Conservation (phyloP, 2,329 filamentous ascomycete genomes). For the Sporothrix phasma region DNA sequence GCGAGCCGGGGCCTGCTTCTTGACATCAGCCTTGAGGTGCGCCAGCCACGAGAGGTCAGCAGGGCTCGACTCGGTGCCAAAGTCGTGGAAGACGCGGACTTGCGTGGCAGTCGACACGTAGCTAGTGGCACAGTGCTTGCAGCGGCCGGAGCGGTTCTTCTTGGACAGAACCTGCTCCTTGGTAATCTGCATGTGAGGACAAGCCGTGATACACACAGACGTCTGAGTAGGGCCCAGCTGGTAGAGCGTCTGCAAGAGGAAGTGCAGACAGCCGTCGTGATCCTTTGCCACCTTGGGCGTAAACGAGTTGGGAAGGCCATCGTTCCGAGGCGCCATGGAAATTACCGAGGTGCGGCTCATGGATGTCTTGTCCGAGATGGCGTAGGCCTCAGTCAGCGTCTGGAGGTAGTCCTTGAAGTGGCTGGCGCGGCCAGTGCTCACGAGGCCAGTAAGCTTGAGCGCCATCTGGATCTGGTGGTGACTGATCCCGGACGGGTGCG, state of each 20-base stretch:
- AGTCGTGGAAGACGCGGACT: background rate
- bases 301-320: background rate
- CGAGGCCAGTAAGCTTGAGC: background rate
- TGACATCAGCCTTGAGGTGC: background rate
- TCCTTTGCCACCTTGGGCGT: background rate
- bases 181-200: background rate
- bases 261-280: background rate
- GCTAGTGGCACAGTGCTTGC: background rate
- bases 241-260: background rate
- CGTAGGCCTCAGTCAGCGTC: background rate
- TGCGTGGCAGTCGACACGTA: background rate
- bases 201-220: background rate
- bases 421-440: background rate
- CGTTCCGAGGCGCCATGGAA: background rate
- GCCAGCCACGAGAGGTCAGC: background rate
- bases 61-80: background rate
- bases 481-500: background rate
- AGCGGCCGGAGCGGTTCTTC: background rate
- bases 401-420: background rate
- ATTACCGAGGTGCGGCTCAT: background rate
- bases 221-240: background rate
- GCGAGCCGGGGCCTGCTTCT: background rate
- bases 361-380: background rate
- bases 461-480: slow-evolving; percentile 6
- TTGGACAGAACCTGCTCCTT: background rate